Percentiles rank a stretch among this genome's conserved stretches.
phyloP scores from a whole-genome alignment of 306 rosid species.

The peach (Prunus persica) region DNA sequence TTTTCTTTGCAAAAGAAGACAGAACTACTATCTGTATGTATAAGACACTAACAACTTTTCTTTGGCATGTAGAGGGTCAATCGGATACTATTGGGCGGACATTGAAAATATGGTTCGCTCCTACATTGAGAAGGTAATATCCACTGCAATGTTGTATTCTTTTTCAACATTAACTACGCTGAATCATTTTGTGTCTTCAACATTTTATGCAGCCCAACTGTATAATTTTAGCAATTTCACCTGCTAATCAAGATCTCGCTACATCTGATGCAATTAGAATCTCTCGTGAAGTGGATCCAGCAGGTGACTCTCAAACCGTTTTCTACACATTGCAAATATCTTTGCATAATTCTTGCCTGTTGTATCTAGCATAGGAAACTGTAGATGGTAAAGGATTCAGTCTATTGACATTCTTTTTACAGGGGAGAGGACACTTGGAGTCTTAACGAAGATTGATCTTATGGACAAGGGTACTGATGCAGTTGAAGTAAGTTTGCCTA shows the following conservation, averaged over 20 bases:
- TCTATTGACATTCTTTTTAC: conserved; percentile 6
- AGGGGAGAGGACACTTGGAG: conserved; percentile 97
- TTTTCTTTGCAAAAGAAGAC: background rate
- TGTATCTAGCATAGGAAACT: background rate
- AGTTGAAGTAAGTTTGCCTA: conserved; percentile 64
- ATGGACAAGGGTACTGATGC: conserved; percentile 99
- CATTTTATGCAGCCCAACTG: conserved; percentile 73
- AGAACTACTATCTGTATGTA: background rate
- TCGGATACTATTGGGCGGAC: conserved; percentile 90
- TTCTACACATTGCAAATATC: background rate
- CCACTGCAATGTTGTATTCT: conserved; percentile 1
- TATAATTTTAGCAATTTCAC: conserved; percentile 88
- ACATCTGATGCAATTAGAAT: conserved; percentile 96
- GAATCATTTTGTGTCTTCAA: conserved; percentile 5
- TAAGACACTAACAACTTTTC: conserved; percentile 13
- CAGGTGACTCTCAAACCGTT: conserved; percentile 46
- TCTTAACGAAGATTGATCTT: conserved; percentile 93
- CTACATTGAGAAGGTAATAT: conserved; percentile 80
- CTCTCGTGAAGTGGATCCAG: conserved; percentile 92
- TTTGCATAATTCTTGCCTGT: too few relatives aligned
- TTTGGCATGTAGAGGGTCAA: conserved; percentile 76
- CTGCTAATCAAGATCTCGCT: conserved; percentile 99
- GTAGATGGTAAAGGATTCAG: background rate
- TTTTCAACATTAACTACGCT: background rate
- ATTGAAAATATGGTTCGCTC: conserved; percentile 96